These are phyloP conservation scores for Trichoderma simmonsii DNA, from an alignment of 2,329 filamentous ascomycete genomes.

Conservation along the genomic window DNA sequence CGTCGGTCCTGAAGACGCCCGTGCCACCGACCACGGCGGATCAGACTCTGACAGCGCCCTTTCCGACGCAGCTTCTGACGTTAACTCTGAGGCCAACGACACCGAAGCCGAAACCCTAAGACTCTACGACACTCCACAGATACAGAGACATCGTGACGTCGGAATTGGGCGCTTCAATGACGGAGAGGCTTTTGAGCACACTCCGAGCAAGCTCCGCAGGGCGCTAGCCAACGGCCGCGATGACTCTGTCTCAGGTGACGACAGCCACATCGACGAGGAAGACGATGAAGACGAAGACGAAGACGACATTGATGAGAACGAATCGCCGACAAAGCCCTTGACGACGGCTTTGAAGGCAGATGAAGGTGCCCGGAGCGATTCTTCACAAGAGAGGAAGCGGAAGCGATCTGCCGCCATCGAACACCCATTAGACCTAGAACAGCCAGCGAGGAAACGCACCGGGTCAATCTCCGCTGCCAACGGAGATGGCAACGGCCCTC, in stretches of 20 bases:
- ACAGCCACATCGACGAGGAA: conserved; percentile 34
- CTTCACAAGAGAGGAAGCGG: conserved; percentile 43
- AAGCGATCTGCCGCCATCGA: conserved; percentile 49
- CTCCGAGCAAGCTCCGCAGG: conserved; percentile 73
- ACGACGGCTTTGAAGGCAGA: conserved; percentile 30
- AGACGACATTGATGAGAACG: conserved; percentile 37
- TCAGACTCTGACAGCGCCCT: conserved; percentile 52
- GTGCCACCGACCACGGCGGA: conserved; percentile 31
- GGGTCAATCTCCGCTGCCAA: conserved; percentile 45
- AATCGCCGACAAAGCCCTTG: conserved; percentile 33
- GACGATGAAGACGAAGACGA: conserved; percentile 36
- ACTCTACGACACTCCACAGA: conserved; percentile 81
- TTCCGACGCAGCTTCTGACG: conserved; percentile 49
- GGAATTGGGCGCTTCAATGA: conserved; percentile 55
- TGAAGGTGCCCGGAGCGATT: conserved; percentile 34
- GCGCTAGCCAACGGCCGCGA: conserved; percentile 36
- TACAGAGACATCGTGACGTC: conserved; percentile 59
- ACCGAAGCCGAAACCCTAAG: conserved; percentile 94
- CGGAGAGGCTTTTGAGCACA: conserved; percentile 58
- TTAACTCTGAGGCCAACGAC: conserved; percentile 49
- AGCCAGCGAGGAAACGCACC: conserved; percentile 53
- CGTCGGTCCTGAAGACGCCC: conserved; percentile 27
- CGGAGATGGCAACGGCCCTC: conserved; percentile 34
- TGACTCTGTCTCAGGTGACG: conserved; percentile 41
- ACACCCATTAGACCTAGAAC: conserved; percentile 41